Evolutionary conservation across 1,284 basidiomycete species (phyloP).

Genomic region (Boletus hoseneyae): DNA sequence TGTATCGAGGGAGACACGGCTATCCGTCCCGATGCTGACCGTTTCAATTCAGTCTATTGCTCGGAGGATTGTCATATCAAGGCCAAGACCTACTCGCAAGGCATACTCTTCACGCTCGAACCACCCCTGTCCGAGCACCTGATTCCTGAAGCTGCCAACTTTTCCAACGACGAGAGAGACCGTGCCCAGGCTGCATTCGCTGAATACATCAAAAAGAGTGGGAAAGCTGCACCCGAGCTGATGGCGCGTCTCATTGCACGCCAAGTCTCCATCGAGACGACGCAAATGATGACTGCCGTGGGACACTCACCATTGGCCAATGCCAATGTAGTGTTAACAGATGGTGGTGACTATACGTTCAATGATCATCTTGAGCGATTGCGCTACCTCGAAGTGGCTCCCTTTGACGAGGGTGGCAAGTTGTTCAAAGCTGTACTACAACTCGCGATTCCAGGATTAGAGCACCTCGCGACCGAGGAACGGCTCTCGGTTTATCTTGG

Average conservation of each 20-base stretch:
- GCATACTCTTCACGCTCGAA: conserved; percentile 67
- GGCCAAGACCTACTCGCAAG: conserved; percentile 57
- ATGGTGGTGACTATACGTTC: conserved; percentile 54
- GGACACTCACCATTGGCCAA: conserved; percentile 25
- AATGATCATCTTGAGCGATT: conserved; percentile 74
- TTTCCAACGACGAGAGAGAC: conserved; percentile 43
- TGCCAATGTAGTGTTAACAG: conserved; percentile 46
- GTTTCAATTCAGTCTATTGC: conserved; percentile 62
- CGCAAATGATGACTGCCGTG: conserved; percentile 45
- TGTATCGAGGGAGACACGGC: conserved; percentile 44
- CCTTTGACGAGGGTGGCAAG: conserved; percentile 47
- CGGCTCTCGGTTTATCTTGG: conserved; percentile 59
- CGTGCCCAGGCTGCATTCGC: conserved; percentile 57
- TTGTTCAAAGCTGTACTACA: conserved; percentile 57
- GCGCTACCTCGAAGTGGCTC: conserved; percentile 55
- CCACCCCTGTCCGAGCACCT: conserved; percentile 56
- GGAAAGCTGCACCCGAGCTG: conserved; percentile 49
- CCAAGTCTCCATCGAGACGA: conserved; percentile 63
- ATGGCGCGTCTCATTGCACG: conserved; percentile 68
- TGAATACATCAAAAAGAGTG: conserved; percentile 49
- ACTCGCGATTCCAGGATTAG: conserved; percentile 64
- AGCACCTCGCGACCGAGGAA: conserved; percentile 63
- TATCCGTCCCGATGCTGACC: conserved; percentile 47
- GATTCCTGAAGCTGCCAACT: conserved; percentile 34
- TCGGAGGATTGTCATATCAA: conserved; percentile 61